phyloP scores from a whole-genome alignment of 179 eudicot genomes.

The Carnegiea gigantea region DNA sequence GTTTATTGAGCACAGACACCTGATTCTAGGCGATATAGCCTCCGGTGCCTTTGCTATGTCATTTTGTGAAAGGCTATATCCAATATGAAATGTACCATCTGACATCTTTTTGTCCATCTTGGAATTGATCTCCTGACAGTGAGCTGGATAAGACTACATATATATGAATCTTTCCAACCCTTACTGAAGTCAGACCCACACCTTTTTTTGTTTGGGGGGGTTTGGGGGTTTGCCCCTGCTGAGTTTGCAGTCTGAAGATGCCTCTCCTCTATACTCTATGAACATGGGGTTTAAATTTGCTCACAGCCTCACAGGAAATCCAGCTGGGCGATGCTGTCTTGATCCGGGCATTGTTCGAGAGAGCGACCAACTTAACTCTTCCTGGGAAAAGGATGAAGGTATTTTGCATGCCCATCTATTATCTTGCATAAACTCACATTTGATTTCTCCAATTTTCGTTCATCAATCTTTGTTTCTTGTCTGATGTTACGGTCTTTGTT shows the following conservation, averaged over 20 bases:
- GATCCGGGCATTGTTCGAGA: conserved; percentile 77
- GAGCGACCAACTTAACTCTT: conserved; percentile 82
- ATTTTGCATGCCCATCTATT: background rate
- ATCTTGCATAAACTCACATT: background rate
- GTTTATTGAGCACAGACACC: background rate
- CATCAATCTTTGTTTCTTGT: background rate
- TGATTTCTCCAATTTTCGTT: background rate
- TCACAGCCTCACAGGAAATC: conserved; percentile 74
- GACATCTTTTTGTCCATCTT: too few relatives aligned
- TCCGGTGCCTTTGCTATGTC: background rate
- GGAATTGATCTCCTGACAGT: too few relatives aligned
- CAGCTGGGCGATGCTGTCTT: conserved; percentile 69
- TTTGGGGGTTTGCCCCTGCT: too few relatives aligned
- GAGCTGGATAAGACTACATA: too few relatives aligned
- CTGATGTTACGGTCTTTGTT: conserved; percentile 64
- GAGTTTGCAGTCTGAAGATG: background rate
- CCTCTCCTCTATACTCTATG: too few relatives aligned
- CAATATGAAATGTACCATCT: too few relatives aligned
- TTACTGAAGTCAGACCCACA: too few relatives aligned
- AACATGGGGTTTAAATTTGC: too few relatives aligned
- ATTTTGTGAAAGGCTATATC: too few relatives aligned
- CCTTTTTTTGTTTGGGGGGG: too few relatives aligned
- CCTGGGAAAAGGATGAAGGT: conserved; percentile 91
- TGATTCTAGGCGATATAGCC: background rate
- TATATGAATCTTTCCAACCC: too few relatives aligned